A percentile compares a stretch with the other conserved stretches of the same genome.
These are phyloP conservation scores for Biscogniauxia mediterranea DNA, from an alignment of 2,329 filamentous ascomycete genomes.

Conservation along the genomic window DNA sequence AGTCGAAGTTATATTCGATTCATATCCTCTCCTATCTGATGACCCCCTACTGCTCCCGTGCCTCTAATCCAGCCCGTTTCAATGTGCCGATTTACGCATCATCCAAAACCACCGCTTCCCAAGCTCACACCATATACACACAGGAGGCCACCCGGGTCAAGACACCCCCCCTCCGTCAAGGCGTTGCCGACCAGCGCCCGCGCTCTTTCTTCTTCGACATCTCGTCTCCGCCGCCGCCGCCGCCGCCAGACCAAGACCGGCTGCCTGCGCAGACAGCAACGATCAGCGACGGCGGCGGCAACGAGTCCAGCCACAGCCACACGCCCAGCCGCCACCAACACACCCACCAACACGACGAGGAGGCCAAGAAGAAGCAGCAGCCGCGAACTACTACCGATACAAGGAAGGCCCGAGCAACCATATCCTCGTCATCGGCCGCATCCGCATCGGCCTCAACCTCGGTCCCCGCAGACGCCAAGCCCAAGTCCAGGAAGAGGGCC, in stretches of 20 bases:
- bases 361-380: background rate
- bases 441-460: background rate
- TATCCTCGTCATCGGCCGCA: background rate
- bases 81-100: background rate
- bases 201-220: constrained; percentile 46
- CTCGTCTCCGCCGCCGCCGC: constrained; percentile 25
- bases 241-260: background rate
- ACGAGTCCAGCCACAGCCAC: background rate
- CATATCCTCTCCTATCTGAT: background rate
- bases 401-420: background rate
- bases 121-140: background rate
- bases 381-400: no score
- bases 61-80: no score
- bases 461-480: background rate
- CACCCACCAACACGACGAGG: no score
- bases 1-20: background rate
- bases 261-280: background rate
- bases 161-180: constrained; percentile 45
- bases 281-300: background rate
- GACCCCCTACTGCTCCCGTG: background rate
- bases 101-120: background rate
- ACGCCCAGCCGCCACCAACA: background rate
- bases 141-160: constrained; percentile 50
- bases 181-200: constrained; percentile 35
- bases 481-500: background rate